These are phyloP conservation scores for Trichoderma sp. DNA, from an alignment of 2,329 filamentous ascomycete species.

Conservation along the genomic window DNA sequence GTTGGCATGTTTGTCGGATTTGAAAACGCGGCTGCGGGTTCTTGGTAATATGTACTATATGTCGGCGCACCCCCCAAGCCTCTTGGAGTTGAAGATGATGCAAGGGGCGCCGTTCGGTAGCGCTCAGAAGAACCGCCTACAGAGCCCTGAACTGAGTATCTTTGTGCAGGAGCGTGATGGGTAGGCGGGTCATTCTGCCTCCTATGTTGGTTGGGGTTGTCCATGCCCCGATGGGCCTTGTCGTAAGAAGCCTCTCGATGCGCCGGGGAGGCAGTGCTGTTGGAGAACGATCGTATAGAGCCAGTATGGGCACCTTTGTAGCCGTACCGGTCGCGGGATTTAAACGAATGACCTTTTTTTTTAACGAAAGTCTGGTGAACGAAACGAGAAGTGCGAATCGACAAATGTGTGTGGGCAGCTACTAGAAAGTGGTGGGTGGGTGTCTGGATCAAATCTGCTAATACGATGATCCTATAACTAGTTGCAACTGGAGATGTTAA, in stretches of 20 bases:
- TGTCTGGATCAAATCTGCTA: not conserved
- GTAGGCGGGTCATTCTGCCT: constrained; percentile 40
- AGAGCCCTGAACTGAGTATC: constrained; percentile 50
- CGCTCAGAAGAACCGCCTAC: constrained; percentile 40
- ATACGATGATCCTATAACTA: not conserved
- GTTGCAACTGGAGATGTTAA: not conserved
- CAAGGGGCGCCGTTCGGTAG: constrained; percentile 50
- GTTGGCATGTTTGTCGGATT: constrained; percentile 56
- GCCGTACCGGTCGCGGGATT: not conserved
- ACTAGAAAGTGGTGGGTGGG: constrained; percentile 4
- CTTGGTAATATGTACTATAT: constrained; percentile 60
- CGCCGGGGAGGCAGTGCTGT: constrained; percentile 1
- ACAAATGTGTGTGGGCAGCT: not conserved
- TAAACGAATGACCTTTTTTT: not conserved
- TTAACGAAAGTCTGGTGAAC: not conserved
- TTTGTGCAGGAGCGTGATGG: constrained; percentile 57
- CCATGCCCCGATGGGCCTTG: constrained; percentile 20
- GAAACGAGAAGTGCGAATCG: constrained; percentile 7
- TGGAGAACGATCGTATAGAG: not conserved
- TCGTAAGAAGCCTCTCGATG: constrained; percentile 5
- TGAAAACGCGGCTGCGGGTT: constrained; percentile 50
- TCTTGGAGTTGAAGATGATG: constrained; percentile 46
- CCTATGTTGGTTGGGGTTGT: constrained; percentile 19
- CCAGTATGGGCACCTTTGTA: not conserved
- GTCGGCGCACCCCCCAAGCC: constrained; percentile 55